Evolutionary conservation across 1,284 basidiomycete species (phyloP).

Genomic region (Mycosarcoma mackinlayi): DNA sequence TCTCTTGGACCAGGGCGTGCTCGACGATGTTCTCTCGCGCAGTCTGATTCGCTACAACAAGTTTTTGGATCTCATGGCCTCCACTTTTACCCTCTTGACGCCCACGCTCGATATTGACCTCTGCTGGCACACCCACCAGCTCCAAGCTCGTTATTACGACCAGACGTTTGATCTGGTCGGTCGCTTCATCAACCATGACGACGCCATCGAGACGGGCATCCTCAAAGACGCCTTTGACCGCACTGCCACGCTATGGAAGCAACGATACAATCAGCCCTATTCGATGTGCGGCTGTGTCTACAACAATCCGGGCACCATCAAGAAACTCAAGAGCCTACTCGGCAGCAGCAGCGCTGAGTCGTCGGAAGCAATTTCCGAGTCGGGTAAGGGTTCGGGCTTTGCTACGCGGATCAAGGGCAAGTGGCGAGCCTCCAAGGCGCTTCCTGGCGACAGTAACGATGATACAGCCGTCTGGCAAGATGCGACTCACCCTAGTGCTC

Average conservation of each 20-base stretch:
- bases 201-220: slow-evolving; percentile 54
- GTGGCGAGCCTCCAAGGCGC: slow-evolving; percentile 35
- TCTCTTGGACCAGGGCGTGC: slow-evolving; percentile 23
- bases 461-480: slow-evolving; percentile 27
- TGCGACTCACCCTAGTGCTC: slow-evolving; percentile 49
- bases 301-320: slow-evolving; percentile 36
- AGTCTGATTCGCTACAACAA: slow-evolving; percentile 54
- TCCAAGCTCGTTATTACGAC: slow-evolving; percentile 34
- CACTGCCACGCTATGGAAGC: slow-evolving; percentile 48
- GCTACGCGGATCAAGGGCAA: slow-evolving; percentile 37
- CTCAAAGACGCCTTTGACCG: slow-evolving; percentile 52
- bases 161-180: slow-evolving; percentile 45
- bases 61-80: slow-evolving; percentile 41
- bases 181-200: slow-evolving; percentile 60
- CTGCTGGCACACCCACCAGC: slow-evolving; percentile 59
- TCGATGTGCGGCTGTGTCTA: slow-evolving; percentile 52
- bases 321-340: slow-evolving; percentile 34
- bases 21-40: slow-evolving; percentile 33
- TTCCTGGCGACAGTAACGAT: slow-evolving; percentile 33
- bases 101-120: slow-evolving; percentile 62
- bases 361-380: background rate
- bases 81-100: slow-evolving; percentile 22
- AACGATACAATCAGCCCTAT: slow-evolving; percentile 49
- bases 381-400: slow-evolving; percentile 19
- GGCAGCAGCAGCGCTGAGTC: slow-evolving; percentile 16